phyloP scores from a whole-genome alignment of 2,329 filamentous ascomycete species.

The Alternaria dauci region DNA sequence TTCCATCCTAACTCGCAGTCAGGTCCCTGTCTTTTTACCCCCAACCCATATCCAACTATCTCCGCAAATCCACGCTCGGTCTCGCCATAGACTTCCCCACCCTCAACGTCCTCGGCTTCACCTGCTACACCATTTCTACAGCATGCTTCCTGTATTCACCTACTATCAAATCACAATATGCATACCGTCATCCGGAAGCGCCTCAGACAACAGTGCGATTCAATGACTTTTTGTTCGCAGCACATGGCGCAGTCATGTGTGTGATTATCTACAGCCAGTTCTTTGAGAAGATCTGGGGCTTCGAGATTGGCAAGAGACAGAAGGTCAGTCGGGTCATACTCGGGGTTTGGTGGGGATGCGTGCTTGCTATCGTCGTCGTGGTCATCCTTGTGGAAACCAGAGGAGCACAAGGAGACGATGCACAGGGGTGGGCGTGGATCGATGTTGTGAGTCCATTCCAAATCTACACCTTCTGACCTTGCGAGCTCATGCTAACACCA shows the following conservation, averaged over 20 bases:
- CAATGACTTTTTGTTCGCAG: conserved; percentile 90
- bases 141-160: conserved; percentile 79
- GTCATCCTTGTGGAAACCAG: conserved; percentile 55
- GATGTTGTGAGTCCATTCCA: conserved; percentile 62
- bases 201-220: conserved; percentile 83
- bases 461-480: conserved; percentile 61
- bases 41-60: conserved; percentile 82
- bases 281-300: conserved; percentile 76
- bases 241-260: conserved; percentile 79
- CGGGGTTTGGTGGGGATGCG: conserved; percentile 73
- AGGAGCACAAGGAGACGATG: conserved; percentile 57
- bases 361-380: conserved; percentile 64
- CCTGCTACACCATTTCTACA: conserved; percentile 79
- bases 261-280: conserved; percentile 81
- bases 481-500: not conserved
- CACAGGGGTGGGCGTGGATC: conserved; percentile 67
- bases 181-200: conserved; percentile 74
- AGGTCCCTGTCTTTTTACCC: conserved; percentile 93
- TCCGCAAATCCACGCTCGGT: conserved; percentile 78
- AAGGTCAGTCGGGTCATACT: conserved; percentile 69
- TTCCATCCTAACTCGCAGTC: conserved; percentile 2
- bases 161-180: conserved; percentile 81
- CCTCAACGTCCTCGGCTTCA: conserved; percentile 76
- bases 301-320: conserved; percentile 66
- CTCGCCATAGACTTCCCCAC: conserved; percentile 88